phyloP scores from a whole-genome alignment of 108 stramenopile species.

The Pseudonitzschia pungens region DNA sequence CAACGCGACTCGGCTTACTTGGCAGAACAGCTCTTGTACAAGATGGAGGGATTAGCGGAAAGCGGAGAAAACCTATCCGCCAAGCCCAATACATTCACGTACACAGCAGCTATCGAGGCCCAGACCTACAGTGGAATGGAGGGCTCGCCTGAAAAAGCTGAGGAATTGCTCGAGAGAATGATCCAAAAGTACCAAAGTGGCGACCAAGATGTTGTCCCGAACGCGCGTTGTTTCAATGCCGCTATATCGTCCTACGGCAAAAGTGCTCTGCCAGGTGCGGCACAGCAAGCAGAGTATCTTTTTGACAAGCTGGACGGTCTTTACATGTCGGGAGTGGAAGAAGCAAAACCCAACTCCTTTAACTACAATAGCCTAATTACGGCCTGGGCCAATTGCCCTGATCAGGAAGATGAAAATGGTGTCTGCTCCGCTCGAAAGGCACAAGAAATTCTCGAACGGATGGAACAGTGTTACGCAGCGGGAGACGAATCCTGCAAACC shows the following conservation, averaged over 20 bases:
- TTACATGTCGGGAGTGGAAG: constrained; percentile 42
- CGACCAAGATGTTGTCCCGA: constrained; percentile 31
- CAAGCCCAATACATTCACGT: constrained; percentile 69
- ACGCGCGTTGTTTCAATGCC: constrained; percentile 41
- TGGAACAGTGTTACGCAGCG: constrained; percentile 50
- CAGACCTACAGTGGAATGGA: constrained; percentile 62
- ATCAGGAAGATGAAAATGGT: constrained; percentile 33
- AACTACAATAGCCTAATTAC: constrained; percentile 65
- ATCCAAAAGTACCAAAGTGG: constrained; percentile 29
- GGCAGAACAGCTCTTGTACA: constrained; percentile 50
- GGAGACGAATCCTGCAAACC: constrained; percentile 59
- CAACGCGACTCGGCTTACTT: constrained; percentile 45
- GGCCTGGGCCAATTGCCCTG: constrained; percentile 55
- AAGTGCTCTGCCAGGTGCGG: constrained; percentile 63
- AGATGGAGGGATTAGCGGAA: constrained; percentile 42
- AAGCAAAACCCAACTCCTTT: constrained; percentile 49
- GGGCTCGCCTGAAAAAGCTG: constrained; percentile 42
- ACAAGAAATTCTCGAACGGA: constrained; percentile 58
- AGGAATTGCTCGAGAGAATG: constrained; percentile 43
- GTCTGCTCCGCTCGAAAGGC: constrained; percentile 51
- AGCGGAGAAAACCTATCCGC: constrained; percentile 30
- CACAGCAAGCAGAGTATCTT: constrained; percentile 47
- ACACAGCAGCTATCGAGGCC: constrained; percentile 80
- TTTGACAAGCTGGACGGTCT: constrained; percentile 38
- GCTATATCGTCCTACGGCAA: constrained; percentile 48